Percentiles rank a stretch among this genome's conserved stretches.
Conservation (phyloP, 139 green algal genomes). For the Picochlorum sp. region DNA sequence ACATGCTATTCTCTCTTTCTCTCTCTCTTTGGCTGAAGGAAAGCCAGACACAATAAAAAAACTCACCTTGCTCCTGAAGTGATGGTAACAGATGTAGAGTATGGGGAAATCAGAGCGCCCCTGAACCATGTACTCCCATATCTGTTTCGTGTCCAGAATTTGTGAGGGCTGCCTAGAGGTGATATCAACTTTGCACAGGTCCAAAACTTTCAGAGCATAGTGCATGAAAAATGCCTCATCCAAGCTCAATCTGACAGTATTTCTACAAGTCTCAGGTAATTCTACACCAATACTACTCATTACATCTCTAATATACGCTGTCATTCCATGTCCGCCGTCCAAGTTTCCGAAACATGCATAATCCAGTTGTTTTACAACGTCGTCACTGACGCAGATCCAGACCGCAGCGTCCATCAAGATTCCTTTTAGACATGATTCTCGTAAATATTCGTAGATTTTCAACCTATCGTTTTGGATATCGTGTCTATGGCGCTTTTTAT, state of each 20-base stretch:
- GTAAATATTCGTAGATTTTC: constrained; percentile 10
- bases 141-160: not conserved
- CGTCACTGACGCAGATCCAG: constrained; percentile 18
- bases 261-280: not conserved
- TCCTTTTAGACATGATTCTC: constrained; percentile 12
- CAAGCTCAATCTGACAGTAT: constrained; percentile 25
- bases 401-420: constrained; percentile 23
- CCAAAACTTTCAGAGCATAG: constrained; percentile 14
- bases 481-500: constrained; percentile 12
- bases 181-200: constrained; percentile 2
- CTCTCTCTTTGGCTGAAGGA: not conserved
- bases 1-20: not conserved
- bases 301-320: constrained; percentile 6
- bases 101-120: constrained; percentile 21
- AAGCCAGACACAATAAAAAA: not conserved
- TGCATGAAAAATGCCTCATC: constrained; percentile 37
- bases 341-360: constrained; percentile 30
- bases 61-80: constrained; percentile 30
- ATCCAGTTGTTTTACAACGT: constrained; percentile 16
- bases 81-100: constrained; percentile 32
- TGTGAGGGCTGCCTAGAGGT: not conserved
- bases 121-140: constrained; percentile 17
- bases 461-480: constrained; percentile 26
- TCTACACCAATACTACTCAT: not conserved
- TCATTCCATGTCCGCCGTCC: constrained; percentile 23